These are phyloP conservation scores for Hordeum marinum DNA, from an alignment of 176 grass and related monocot species.

Conservation along the genomic window DNA sequence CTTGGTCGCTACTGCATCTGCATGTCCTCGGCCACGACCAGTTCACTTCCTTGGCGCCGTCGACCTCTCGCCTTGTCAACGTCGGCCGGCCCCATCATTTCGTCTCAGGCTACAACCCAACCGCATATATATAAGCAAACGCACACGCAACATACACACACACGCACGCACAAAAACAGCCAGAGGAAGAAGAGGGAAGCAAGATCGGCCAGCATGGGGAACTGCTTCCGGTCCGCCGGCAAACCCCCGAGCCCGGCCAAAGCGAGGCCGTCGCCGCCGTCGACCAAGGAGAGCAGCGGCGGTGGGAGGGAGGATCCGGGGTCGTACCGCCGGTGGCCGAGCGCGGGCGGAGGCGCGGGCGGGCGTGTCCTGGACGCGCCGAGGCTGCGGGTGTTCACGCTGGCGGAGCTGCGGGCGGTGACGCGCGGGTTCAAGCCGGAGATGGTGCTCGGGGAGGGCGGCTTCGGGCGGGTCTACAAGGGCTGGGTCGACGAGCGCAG, in stretches of 20 bases:
- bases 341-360: background rate
- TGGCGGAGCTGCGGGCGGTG: slow-evolving; percentile 48
- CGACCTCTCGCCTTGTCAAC: background rate
- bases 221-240: background rate
- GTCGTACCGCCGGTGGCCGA: background rate
- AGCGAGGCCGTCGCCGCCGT: too few species aligned
- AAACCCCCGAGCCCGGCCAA: background rate
- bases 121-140: too few species aligned
- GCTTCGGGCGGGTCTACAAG: slow-evolving; percentile 77
- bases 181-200: background rate
- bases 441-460: slow-evolving; percentile 72
- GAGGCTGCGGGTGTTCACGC: slow-evolving; percentile 60
- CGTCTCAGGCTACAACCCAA: background rate
- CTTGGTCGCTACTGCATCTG: background rate
- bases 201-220: background rate
- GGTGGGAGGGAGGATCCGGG: background rate
- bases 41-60: background rate
- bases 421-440: slow-evolving; percentile 75
- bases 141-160: too few species aligned
- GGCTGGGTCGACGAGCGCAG: slow-evolving; percentile 73
- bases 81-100: background rate
- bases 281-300: background rate
- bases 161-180: too few species aligned
- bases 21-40: background rate
- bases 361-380: slow-evolving; percentile 51